phyloP scores from a whole-genome alignment of 306 rosid genomes.

The Pyrus communis region DNA sequence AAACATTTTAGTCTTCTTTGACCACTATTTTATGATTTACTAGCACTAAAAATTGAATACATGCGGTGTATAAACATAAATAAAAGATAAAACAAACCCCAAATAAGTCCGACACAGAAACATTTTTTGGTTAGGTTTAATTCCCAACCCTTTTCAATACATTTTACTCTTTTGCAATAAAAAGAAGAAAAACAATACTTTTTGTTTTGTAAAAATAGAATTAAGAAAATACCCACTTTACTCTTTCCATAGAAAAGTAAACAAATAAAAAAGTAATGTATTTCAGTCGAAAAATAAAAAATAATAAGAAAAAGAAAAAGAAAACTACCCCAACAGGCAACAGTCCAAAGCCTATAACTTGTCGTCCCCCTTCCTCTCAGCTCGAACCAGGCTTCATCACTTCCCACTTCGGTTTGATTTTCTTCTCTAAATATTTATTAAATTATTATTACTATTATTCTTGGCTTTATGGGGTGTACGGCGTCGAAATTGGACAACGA shows the following conservation, averaged over 20 bases:
- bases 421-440: background rate
- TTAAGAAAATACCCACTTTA: background rate
- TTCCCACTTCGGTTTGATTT: background rate
- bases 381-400: background rate
- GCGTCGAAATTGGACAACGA: slow-evolving; percentile 88
- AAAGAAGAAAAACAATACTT: background rate
- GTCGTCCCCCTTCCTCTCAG: background rate
- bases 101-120: background rate
- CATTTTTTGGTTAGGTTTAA: background rate
- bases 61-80: too few relatives aligned
- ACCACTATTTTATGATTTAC: too few relatives aligned
- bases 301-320: background rate
- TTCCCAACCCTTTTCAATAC: background rate
- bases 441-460: background rate
- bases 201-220: background rate
- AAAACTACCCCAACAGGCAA: background rate
- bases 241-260: background rate
- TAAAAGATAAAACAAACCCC: too few relatives aligned
- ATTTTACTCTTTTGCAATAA: background rate
- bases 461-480: slow-evolving; percentile 61
- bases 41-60: too few relatives aligned
- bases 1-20: rapidly evolving
- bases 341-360: background rate
- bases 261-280: too few relatives aligned
- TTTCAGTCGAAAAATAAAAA: background rate